Evolutionary conservation across 2,329 filamentous ascomycete genomes (phyloP).

Genomic region (Calonectria ilicicola): DNA sequence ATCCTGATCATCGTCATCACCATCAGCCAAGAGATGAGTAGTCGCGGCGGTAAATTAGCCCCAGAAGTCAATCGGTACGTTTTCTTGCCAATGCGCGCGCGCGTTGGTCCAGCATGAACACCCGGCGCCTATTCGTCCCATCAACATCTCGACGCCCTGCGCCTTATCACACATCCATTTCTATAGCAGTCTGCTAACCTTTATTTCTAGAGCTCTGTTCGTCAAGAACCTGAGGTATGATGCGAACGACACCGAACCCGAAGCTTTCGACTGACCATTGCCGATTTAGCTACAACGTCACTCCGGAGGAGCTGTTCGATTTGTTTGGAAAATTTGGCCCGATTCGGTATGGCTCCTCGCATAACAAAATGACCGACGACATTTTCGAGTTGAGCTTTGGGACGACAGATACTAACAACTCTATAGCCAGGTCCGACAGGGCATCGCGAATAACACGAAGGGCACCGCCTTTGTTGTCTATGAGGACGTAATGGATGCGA

Average conservation of each 20-base stretch:
- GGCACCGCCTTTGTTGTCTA: conserved; percentile 99
- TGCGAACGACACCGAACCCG: conserved; percentile 23
- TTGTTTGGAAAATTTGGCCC: conserved; percentile 98
- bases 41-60: conserved; percentile 95
- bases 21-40: conserved; percentile 87
- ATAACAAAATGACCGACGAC: conserved; percentile 18
- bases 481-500: conserved; percentile 99
- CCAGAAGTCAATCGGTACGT: conserved; percentile 96
- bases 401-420: conserved; percentile 37
- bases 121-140: conserved; percentile 19
- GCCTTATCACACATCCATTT: conserved; percentile 22
- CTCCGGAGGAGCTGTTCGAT: conserved; percentile 96
- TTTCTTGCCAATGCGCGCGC: conserved; percentile 26
- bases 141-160: conserved; percentile 19
- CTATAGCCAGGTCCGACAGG: conserved; percentile 94
- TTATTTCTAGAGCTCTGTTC: conserved; percentile 87
- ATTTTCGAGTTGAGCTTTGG: conserved; percentile 16
- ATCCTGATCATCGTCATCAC: conserved; percentile 45
- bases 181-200: conserved; percentile 46
- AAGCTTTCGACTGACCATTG: conserved; percentile 61
- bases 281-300: conserved; percentile 93
- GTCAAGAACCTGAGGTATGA: conserved; percentile 98
- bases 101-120: conserved; percentile 24
- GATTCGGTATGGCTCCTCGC: conserved; percentile 77
- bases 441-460: conserved; percentile 96